These are phyloP conservation scores for Fusarium euwallaceae DNA, from an alignment of 2,329 filamentous ascomycete species.

Conservation along the genomic window DNA sequence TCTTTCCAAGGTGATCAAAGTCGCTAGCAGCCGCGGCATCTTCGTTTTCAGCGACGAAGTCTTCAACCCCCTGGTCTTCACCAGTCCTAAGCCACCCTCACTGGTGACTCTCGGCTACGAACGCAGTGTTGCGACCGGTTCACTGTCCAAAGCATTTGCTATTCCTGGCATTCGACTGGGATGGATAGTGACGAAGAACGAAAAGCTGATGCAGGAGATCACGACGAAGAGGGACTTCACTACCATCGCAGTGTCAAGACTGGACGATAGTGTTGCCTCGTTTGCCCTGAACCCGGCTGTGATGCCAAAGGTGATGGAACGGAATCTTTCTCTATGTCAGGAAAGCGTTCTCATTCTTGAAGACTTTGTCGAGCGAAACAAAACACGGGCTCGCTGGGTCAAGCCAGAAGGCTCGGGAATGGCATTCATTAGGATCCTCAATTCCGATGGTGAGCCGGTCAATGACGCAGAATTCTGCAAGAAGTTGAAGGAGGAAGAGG, in stretches of 20 bases:
- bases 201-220: constrained; percentile 70
- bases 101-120: neutral
- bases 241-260: constrained; percentile 82
- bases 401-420: neutral
- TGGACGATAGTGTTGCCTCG: constrained; percentile 84
- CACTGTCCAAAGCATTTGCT: neutral
- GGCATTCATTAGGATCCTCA: neutral
- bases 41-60: neutral
- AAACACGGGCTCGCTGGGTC: neutral
- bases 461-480: neutral
- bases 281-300: constrained; percentile 73
- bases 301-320: constrained; percentile 58
- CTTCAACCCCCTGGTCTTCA: neutral
- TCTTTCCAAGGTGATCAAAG: neutral
- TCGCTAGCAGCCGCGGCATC: neutral
- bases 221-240: constrained; percentile 81
- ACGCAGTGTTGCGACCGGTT: neutral
- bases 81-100: neutral
- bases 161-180: neutral
- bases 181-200: neutral
- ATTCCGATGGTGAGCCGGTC: neutral
- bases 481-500: neutral
- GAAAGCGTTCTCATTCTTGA: neutral
- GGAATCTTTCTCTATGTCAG: constrained; percentile 56
- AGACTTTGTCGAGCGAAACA: neutral